Conservation (phyloP, 2,329 filamentous ascomycete species). For the Fusarium temperatum region DNA sequence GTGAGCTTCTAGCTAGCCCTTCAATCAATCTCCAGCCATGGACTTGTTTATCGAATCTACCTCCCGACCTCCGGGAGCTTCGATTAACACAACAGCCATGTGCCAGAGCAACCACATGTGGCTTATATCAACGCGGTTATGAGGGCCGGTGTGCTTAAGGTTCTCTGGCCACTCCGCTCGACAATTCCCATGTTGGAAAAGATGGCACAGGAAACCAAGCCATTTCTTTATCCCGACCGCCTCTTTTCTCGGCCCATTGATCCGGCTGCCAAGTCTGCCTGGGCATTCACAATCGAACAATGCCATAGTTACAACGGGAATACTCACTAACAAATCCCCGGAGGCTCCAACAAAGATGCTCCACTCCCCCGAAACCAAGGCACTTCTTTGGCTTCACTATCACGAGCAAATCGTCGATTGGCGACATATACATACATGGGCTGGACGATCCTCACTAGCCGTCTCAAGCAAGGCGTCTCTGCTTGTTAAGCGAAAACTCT, state of each 20-base stretch:
- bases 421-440: conserved; percentile 27
- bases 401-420: conserved; percentile 40
- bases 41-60: conserved; percentile 1
- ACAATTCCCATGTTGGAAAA: conserved; percentile 21
- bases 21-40: conserved; percentile 6
- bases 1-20: background rate
- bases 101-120: conserved; percentile 24
- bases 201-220: conserved; percentile 9
- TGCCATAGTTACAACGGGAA: conserved; percentile 28
- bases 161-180: conserved; percentile 16
- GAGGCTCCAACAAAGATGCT: conserved; percentile 22
- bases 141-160: conserved; percentile 1
- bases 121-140: conserved; percentile 14
- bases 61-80: conserved; percentile 8
- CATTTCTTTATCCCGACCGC: conserved; percentile 16
- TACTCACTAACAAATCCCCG: conserved; percentile 17
- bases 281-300: conserved; percentile 12
- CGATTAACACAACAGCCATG: conserved; percentile 15
- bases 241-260: conserved; percentile 38
- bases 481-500: conserved; percentile 25
- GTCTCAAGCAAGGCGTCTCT: conserved; percentile 31
- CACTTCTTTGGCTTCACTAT: conserved; percentile 12
- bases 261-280: conserved; percentile 40
- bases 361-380: conserved; percentile 37
- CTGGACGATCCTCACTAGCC: conserved; percentile 34